Base-by-base conservation (phyloP, 495 filamentous ascomycete genomes). In the Penicillium turbatum region DNA sequence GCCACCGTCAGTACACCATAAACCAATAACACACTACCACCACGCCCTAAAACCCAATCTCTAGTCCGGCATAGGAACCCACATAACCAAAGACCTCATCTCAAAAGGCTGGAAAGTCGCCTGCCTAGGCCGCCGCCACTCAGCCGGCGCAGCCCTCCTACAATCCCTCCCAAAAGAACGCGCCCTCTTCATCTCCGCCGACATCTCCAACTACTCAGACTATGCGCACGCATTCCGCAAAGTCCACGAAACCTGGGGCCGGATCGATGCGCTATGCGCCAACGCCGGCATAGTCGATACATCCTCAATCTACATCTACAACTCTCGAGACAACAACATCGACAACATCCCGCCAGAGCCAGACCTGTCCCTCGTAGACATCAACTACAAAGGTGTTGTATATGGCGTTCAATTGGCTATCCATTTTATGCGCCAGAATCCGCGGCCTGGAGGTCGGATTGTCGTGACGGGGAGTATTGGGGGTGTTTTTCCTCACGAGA, bases 351-450 rank as follows among this genome's bases (percentile, higher is more conserved):
- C 66, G 8, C 51, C 61, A 5, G 51, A 49, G 6, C 66, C 66
- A 2, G 61, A 69, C n/a, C 38, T 59, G 4, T 60, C 52, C 2
- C 54, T 60, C 7, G 60, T 64, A 2, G 63, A 69, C 39, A 53
- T 61, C 24, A 60, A 66, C 38, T 69, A 66, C 40, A 66, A 69
- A 39, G 63, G 63, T 1, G 61, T 69, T n/a, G 39, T 69, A 6
- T 63, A 69, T 31, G 59, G 61, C 1, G 62, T 55, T 13, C 58
- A 62, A 26, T 36, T 69, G 29, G 66, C 66, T 3, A 63, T 55
- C n/a, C 66, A 69, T 37, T 66, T 69, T 41, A 69, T 69, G 66
- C 59, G 63, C 13, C 48, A 63, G 36, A 69, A 69, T 39, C 55
- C 61, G 15, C 52, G 58, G 19, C 56, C 63, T 9, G 66, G 63